phyloP scores from a whole-genome alignment of 1,284 basidiomycete species.

The Pseudozyma thailandica region DNA sequence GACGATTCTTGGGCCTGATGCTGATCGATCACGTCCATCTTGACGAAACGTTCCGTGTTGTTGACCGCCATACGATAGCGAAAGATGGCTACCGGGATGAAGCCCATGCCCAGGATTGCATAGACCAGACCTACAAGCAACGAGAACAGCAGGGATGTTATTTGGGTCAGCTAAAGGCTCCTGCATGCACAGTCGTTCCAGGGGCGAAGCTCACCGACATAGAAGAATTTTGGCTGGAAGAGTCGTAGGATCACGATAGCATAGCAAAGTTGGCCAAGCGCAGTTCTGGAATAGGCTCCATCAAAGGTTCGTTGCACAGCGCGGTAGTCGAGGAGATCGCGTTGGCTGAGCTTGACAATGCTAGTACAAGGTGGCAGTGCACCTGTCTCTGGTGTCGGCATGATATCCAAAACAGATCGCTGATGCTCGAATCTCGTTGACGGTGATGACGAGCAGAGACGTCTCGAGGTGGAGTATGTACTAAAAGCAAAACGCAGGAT shows the following conservation, averaged over 20 bases:
- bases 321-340: constrained; percentile 73
- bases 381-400: constrained; percentile 9
- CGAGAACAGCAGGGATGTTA: not conserved
- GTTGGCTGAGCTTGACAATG: constrained; percentile 40
- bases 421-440: not conserved
- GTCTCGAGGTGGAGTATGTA: not conserved
- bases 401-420: not conserved
- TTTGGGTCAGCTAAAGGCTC: too few species aligned
- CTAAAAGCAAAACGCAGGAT: not conserved
- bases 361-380: constrained; percentile 13
- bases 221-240: constrained; percentile 70
- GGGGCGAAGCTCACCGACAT: constrained; percentile 42
- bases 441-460: not conserved
- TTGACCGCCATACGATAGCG: constrained; percentile 38
- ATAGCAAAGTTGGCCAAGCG: constrained; percentile 79
- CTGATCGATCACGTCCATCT: constrained; percentile 18
- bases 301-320: constrained; percentile 82
- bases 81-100: constrained; percentile 71
- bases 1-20: constrained; percentile 28
- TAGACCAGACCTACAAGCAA: constrained; percentile 14
- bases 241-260: constrained; percentile 79
- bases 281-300: constrained; percentile 81
- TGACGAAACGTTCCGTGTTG: constrained; percentile 52
- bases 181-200: too few species aligned
- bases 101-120: constrained; percentile 13